Conservation (phyloP, 1,139 yeast species). For the Sugiyamaella grinbergsii region DNA sequence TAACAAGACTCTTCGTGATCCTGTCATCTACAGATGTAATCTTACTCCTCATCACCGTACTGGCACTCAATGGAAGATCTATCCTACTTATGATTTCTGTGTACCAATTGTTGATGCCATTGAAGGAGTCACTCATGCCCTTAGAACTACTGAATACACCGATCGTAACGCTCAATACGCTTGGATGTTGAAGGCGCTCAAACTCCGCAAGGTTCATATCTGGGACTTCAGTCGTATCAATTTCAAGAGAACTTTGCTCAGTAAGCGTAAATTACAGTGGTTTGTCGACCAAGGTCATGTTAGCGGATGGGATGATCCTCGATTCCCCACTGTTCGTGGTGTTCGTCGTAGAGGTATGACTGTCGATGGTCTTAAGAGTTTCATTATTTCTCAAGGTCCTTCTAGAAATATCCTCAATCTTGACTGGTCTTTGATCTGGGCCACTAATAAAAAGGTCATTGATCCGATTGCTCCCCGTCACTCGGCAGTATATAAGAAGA, state of each 20-base stretch:
- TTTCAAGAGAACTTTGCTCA: slow-evolving; percentile 88
- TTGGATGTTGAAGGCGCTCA: slow-evolving; percentile 83
- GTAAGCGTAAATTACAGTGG: slow-evolving; percentile 98
- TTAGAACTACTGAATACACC: slow-evolving; percentile 96
- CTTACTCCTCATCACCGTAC: slow-evolving; percentile 97
- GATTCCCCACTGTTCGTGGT: slow-evolving; percentile 99
- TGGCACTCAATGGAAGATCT: slow-evolving; percentile 86
- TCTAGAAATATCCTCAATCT: slow-evolving; percentile 92
- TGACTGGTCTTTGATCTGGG: slow-evolving; percentile 98
- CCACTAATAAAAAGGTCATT: slow-evolving; percentile 90
- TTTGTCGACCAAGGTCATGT: slow-evolving; percentile 89
- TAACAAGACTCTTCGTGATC: slow-evolving; percentile 95
- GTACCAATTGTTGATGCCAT: slow-evolving; percentile 92
- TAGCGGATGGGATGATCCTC: slow-evolving; percentile 95
- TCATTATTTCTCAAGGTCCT: slow-evolving; percentile 94
- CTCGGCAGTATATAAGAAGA: slow-evolving; percentile 66
- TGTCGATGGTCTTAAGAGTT: slow-evolving; percentile 92
- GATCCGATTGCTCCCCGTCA: slow-evolving; percentile 97
- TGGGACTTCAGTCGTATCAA: slow-evolving; percentile 98
- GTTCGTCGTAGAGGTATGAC: slow-evolving; percentile 99
- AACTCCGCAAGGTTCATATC: slow-evolving; percentile 85
- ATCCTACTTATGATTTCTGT: slow-evolving; percentile 98
- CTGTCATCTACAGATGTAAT: slow-evolving; percentile 95
- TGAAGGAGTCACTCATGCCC: slow-evolving; percentile 96
- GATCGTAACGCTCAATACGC: slow-evolving; percentile 97